Evolutionary conservation across 345 rosid genomes (phyloP), one percentile per base, ranked within the genome.

Genomic region (Mangifera indica): DNA sequence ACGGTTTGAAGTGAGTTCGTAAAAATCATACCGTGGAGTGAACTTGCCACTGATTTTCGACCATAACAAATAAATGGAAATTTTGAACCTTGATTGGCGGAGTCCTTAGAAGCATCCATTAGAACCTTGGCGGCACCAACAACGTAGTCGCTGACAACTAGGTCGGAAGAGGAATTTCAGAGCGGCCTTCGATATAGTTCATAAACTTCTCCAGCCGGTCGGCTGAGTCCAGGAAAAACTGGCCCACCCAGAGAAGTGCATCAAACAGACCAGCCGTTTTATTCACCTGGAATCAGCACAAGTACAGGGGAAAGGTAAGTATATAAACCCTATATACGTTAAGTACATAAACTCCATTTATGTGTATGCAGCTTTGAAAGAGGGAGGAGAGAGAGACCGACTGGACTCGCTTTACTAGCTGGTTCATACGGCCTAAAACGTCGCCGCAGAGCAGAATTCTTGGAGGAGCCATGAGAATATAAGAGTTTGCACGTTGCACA

Each of bases 41-140:
- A 92, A 92, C 75, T 88, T 94, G 74, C 97, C 98, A 72, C 98
- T 90, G 85, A 97, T 96, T 80, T 87, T 86, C 62, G 92, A 82
- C 98, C 97, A 94, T 72, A 70, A 87, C 54, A 92, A 79, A 63
- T 92, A 90, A 61, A 83, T 77, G 24, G 83, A 80, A 57, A 94
- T 77, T 78, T 82, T 79, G 40, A 94, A 58, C 98, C 98, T 69
- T 79, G 88, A 71, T 85, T 84, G 4, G 84, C 85, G 0, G 85
- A 78, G 71, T 87, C 81, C 73, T 40, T 87, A 29, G 87, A 85
- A 51, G 89, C 77, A 1, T 81, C 81, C 14, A 81, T 82, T 1
- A 92, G 74, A 65, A 89, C 83, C 79, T 90, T 89, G 49, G 88
- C 72, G 3, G 85, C 87, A 18, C 83, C 92, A 24, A 89, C 53